Conservation (phyloP, 1,139 yeast species). For the Eremothecium sinecaudum region DNA sequence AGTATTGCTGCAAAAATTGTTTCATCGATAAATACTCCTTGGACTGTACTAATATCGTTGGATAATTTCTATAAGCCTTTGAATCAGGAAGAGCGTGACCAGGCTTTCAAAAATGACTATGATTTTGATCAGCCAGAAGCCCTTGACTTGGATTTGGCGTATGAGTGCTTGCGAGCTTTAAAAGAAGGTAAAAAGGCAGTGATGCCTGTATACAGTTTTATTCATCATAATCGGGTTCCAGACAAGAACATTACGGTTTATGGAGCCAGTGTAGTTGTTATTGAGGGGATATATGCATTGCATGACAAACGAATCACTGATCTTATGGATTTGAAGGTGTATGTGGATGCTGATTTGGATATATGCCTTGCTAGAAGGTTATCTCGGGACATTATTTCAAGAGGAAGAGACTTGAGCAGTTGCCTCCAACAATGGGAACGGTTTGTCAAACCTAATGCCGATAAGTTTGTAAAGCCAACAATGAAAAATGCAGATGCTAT, state of each 20-base stretch:
- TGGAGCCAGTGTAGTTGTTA: conserved; percentile 87
- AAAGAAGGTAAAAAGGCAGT: conserved; percentile 55
- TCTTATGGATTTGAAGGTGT: conserved; percentile 77
- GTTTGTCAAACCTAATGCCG: conserved; percentile 90
- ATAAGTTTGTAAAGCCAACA: conserved; percentile 64
- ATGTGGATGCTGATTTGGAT: conserved; percentile 90
- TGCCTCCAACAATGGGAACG: conserved; percentile 82
- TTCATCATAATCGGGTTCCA: conserved; percentile 57
- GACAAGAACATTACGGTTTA: conserved; percentile 64
- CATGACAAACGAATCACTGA: conserved; percentile 60
- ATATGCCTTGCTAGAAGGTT: conserved; percentile 82
- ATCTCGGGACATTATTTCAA: conserved; percentile 71
- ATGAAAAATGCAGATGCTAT: conserved; percentile 75
- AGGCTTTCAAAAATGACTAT: conserved; percentile 57
- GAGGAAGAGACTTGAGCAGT: conserved; percentile 79
- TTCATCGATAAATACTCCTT: conserved; percentile 74
- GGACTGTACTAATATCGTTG: conserved; percentile 87
- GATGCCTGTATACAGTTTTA: conserved; percentile 82
- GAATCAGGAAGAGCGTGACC: conserved; percentile 45
- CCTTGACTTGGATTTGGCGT: conserved; percentile 65
- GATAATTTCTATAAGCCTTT: conserved; percentile 86
- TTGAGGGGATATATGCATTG: conserved; percentile 86
- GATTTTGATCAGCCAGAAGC: conserved; percentile 86
- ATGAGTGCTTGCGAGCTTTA: conserved; percentile 52
- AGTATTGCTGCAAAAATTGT: conserved; percentile 81